A percentile compares a stretch with the other conserved stretches of the same genome.
phyloP scores from a whole-genome alignment of 495 filamentous ascomycete genomes.

The Pyrenula massariospora region DNA sequence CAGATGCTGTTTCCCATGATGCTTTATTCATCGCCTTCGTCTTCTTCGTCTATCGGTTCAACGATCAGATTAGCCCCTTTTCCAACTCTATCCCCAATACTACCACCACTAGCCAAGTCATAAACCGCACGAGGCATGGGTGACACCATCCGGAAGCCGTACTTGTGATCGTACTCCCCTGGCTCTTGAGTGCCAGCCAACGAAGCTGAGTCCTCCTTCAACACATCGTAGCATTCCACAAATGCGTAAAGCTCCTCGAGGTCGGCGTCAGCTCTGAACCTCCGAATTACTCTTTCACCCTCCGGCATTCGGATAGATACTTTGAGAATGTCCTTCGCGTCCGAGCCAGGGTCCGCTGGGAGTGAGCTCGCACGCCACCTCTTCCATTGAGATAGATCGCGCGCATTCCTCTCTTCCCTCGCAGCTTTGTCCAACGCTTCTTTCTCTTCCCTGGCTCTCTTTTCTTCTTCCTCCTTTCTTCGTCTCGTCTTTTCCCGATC shows the following conservation, averaged over 20 bases:
- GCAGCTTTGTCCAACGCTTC: constrained; percentile 52
- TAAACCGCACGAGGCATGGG: constrained; percentile 74
- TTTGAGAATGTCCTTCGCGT: constrained; percentile 58
- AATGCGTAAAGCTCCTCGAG: constrained; percentile 93
- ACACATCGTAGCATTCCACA: constrained; percentile 76
- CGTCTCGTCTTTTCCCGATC: constrained; percentile 73
- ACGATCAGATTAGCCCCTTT: constrained; percentile 82
- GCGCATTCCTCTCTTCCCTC: constrained; percentile 43
- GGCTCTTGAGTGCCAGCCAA: constrained; percentile 35
- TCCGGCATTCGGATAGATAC: constrained; percentile 69
- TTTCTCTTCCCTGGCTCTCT: constrained; percentile 46
- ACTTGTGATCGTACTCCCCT: constrained; percentile 61
- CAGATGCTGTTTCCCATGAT: no score
- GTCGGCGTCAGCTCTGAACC: constrained; percentile 49
- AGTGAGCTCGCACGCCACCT: constrained; percentile 65
- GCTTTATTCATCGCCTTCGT: constrained; percentile 26
- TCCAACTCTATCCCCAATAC: constrained; percentile 61
- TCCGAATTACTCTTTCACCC: constrained; percentile 62
- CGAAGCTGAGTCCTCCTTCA: constrained; percentile 22
- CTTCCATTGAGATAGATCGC: constrained; percentile 60
- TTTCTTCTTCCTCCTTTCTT: constrained; percentile 62
- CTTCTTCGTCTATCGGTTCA: constrained; percentile 51
- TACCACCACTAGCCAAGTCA: constrained; percentile 49
- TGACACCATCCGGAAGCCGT: constrained; percentile 68
- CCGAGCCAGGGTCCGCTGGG: constrained; percentile 51